Conservation (phyloP, 345 rosid genomes). For the Euphorbia tirucalli region DNA sequence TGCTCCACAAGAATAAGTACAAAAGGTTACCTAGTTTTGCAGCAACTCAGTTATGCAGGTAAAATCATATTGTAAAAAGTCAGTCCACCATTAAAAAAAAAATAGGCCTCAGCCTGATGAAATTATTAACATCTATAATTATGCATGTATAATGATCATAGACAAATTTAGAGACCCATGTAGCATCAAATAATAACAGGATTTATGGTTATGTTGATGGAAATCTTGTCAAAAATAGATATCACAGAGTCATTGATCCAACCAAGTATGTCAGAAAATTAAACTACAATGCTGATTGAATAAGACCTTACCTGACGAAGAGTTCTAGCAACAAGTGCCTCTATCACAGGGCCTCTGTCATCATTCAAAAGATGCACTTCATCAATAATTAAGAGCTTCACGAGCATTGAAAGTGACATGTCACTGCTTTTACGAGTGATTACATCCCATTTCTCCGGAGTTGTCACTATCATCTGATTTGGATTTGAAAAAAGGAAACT, state of each 20-base stretch:
- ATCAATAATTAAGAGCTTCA: constrained; percentile 93
- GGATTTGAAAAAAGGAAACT: constrained; percentile 9
- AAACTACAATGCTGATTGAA: constrained; percentile 14
- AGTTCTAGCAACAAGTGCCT: constrained; percentile 97
- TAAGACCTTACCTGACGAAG: constrained; percentile 75
- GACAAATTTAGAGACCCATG: background rate
- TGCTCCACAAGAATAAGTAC: constrained; percentile 27
- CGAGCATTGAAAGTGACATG: constrained; percentile 95
- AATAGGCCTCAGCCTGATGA: background rate
- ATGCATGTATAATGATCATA: background rate
- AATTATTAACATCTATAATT: background rate
- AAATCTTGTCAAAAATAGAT: background rate
- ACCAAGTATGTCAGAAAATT: background rate
- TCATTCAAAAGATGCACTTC: constrained; percentile 99
- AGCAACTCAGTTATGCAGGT: background rate
- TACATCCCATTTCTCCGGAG: constrained; percentile 99
- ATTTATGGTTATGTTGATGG: background rate
- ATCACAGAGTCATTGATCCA: background rate
- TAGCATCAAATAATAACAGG: background rate
- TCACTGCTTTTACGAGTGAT: constrained; percentile 99
- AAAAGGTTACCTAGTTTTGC: constrained; percentile 4
- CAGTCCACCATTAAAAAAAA: background rate
- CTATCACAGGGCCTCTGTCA: constrained; percentile 98
- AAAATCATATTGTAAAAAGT: background rate
- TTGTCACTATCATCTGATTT: constrained; percentile 94